Evolutionary conservation across 495 filamentous ascomycete species (phyloP).

Genomic region (Amorphotheca resinae): DNA sequence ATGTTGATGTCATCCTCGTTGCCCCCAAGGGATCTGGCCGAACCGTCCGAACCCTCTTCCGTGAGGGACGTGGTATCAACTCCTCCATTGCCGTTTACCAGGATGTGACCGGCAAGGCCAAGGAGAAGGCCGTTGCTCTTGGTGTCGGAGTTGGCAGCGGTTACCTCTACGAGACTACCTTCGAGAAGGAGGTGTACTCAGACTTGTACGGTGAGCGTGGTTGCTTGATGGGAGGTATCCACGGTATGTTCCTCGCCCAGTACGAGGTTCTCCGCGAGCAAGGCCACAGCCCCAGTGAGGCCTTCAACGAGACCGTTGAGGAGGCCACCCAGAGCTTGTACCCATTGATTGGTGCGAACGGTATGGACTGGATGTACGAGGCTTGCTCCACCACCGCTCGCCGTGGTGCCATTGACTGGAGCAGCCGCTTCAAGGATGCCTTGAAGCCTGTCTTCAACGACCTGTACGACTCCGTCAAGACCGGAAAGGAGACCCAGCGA

Average conservation of each 20-base stretch:
- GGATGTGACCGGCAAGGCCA: constrained; percentile 93
- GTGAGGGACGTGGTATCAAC: constrained; percentile 98
- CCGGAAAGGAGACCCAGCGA: constrained; percentile 84
- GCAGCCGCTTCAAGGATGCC: constrained; percentile 81
- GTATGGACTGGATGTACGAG: constrained; percentile 99
- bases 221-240: constrained; percentile 99
- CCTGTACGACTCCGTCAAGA: constrained; percentile 81
- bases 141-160: constrained; percentile 92
- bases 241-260: constrained; percentile 99
- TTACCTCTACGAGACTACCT: constrained; percentile 99
- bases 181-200: constrained; percentile 99
- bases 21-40: constrained; percentile 98
- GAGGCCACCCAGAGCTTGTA: constrained; percentile 97
- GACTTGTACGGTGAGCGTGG: constrained; percentile 99
- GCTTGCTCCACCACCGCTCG: constrained; percentile 98
- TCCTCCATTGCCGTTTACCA: constrained; percentile 97
- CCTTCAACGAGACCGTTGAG: constrained; percentile 99
- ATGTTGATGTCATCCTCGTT: constrained; percentile 98
- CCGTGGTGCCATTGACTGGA: constrained; percentile 98
- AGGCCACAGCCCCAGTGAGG: constrained; percentile 93
- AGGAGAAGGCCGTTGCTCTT: constrained; percentile 95
- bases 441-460: constrained; percentile 97
- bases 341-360: constrained; percentile 88
- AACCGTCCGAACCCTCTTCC: constrained; percentile 95
- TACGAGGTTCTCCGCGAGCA: constrained; percentile 99